Evolutionary conservation across 2,329 filamentous ascomycete species (phyloP).

Genomic region (Sclerotinia borealis): DNA sequence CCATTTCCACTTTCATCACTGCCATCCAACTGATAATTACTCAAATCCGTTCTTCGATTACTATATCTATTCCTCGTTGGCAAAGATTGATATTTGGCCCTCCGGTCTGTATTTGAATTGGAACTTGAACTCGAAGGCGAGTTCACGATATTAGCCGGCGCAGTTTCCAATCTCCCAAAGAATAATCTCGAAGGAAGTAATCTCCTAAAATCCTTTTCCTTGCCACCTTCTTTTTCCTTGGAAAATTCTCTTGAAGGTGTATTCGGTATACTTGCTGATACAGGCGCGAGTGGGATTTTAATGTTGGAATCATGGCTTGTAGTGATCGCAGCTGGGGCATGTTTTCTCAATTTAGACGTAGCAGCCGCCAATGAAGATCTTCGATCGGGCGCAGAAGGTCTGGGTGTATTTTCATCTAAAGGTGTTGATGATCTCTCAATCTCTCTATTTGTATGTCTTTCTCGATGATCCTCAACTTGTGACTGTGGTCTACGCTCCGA

Average conservation of each 20-base stretch:
- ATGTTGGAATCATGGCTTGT: not conserved
- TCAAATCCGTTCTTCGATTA: not conserved
- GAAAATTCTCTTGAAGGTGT: not conserved
- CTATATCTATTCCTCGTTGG: not conserved
- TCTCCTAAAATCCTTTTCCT: slow-evolving; percentile 2
- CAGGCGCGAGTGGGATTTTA: not conserved
- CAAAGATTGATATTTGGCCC: not conserved
- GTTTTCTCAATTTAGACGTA: slow-evolving; percentile 20
- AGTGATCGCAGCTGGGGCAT: not conserved
- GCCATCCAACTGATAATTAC: not conserved
- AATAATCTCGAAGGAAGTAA: not conserved
- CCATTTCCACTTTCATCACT: not conserved
- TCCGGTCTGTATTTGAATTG: not conserved
- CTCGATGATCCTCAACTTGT: slow-evolving; percentile 6
- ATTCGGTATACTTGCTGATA: not conserved
- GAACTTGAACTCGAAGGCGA: not conserved
- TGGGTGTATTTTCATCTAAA: slow-evolving; percentile 5
- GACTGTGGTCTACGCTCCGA: not conserved
- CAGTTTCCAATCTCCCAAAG: slow-evolving; percentile 4
- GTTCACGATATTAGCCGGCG: not conserved
- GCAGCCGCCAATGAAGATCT: slow-evolving; percentile 26
- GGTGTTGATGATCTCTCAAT: slow-evolving; percentile 13
- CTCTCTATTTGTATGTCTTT: not conserved
- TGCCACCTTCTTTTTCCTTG: slow-evolving; percentile 1
- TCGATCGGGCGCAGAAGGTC: slow-evolving; percentile 25